phyloP scores from a whole-genome alignment of 192 early-diverging fungal species.

The Obelidium mucronatum region DNA sequence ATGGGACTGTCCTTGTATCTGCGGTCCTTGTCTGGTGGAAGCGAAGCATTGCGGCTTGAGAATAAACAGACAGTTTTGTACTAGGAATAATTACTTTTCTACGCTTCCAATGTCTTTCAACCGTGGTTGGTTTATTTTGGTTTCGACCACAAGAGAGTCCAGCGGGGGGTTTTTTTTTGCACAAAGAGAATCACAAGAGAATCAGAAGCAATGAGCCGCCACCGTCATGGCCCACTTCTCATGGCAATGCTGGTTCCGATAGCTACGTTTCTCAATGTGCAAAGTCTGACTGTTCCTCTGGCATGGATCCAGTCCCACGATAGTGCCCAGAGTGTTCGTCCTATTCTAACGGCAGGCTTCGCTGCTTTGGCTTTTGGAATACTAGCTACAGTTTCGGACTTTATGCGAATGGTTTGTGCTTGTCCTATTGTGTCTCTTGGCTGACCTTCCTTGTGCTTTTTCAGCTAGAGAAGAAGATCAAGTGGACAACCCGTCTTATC shows the following conservation, averaged over 20 bases:
- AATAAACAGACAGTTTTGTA: too few relatives aligned
- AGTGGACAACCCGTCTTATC: constrained; percentile 55
- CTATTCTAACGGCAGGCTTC: constrained; percentile 10
- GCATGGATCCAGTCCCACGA: background rate
- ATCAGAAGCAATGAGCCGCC: too few relatives aligned
- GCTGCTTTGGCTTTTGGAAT: constrained; percentile 46
- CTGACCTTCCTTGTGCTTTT: background rate
- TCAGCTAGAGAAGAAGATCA: constrained; percentile 59
- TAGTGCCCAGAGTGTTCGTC: background rate
- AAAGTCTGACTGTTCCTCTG: constrained; percentile 56
- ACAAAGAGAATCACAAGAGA: too few relatives aligned
- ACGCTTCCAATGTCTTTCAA: too few relatives aligned
- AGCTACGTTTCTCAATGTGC: constrained; percentile 55
- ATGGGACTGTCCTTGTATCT: constrained; percentile 10
- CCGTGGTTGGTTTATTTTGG: too few relatives aligned
- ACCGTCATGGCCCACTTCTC: constrained; percentile 36
- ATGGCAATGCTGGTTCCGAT: constrained; percentile 52
- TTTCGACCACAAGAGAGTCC: too few relatives aligned
- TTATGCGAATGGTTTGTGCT: constrained; percentile 52
- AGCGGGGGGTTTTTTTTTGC: too few relatives aligned
- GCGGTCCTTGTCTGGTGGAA: too few relatives aligned
- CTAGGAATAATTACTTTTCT: too few relatives aligned
- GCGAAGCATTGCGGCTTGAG: too few relatives aligned
- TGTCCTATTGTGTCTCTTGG: background rate
- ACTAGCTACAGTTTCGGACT: constrained; percentile 42